A percentile compares a stretch with the other conserved stretches of the same genome.
These are phyloP conservation scores for Sclerotinia spermophila DNA, from an alignment of 2,329 filamentous ascomycete genomes.

Conservation along the genomic window DNA sequence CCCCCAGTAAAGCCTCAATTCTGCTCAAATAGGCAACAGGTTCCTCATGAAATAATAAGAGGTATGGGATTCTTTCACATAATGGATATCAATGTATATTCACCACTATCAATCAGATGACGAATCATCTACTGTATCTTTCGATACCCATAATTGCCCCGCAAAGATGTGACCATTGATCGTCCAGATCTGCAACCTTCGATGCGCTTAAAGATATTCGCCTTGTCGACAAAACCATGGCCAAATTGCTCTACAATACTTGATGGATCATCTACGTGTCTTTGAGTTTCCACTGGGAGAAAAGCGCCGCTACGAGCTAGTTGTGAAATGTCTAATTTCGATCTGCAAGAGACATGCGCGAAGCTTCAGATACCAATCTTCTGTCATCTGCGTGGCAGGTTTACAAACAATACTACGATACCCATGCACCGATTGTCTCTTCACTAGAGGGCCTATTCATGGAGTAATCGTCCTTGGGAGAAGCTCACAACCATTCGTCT, in stretches of 20 bases:
- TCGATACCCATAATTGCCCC: too few relatives aligned
- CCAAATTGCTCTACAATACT: background rate
- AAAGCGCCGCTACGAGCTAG: background rate
- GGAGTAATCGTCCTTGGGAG: background rate
- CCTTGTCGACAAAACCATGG: background rate
- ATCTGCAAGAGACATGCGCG: background rate
- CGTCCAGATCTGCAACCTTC: background rate
- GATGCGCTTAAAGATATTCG: too few relatives aligned
- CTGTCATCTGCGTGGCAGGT: background rate
- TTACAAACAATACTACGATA: too few relatives aligned
- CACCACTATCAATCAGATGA: background rate
- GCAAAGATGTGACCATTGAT: too few relatives aligned
- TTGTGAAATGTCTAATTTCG: background rate
- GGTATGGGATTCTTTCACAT: too few relatives aligned
- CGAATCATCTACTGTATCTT: background rate
- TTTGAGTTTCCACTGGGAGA: background rate
- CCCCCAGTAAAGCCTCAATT: background rate
- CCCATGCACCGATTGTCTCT: background rate
- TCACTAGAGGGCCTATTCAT: too few relatives aligned
- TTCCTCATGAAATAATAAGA: background rate
- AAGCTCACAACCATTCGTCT: background rate
- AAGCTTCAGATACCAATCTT: background rate
- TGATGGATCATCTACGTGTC: background rate
- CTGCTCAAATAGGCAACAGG: background rate
- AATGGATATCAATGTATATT: too few relatives aligned